Percentiles rank a stretch among this genome's conserved stretches.
Evolutionary conservation across 2,329 filamentous ascomycete species (phyloP).

Genomic region (Sporothrix inflata): DNA sequence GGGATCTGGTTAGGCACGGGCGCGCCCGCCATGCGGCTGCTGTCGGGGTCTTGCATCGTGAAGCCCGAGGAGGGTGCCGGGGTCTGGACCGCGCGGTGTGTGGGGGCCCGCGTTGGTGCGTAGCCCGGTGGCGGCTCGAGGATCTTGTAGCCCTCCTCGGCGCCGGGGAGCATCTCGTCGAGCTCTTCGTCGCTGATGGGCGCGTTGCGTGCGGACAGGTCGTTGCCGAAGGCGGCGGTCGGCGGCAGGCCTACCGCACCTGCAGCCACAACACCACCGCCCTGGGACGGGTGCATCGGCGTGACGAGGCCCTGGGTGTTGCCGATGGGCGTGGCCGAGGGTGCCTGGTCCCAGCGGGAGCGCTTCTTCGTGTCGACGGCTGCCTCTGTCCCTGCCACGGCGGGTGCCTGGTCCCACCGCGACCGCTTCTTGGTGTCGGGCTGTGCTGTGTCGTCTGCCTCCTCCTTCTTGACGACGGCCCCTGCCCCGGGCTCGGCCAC

Average conservation of each 20-base stretch:
- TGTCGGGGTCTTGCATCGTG: slow-evolving; percentile 96
- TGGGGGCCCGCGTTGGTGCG: slow-evolving; percentile 75
- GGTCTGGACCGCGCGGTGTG: slow-evolving; percentile 74
- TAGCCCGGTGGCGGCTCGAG: slow-evolving; percentile 91
- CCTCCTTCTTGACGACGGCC: slow-evolving; percentile 42
- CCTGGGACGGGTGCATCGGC: slow-evolving; percentile 74
- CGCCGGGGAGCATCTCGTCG: slow-evolving; percentile 83
- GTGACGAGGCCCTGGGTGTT: slow-evolving; percentile 71
- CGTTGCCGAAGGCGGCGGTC: slow-evolving; percentile 68
- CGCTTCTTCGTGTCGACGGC: slow-evolving; percentile 64
- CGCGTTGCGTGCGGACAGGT: slow-evolving; percentile 77
- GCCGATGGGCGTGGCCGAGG: slow-evolving; percentile 71
- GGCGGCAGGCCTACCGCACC: slow-evolving; percentile 37
- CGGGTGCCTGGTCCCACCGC: slow-evolving; percentile 84
- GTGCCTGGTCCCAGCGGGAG: slow-evolving; percentile 91
- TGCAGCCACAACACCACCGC: slow-evolving; percentile 52
- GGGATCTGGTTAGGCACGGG: slow-evolving; percentile 94
- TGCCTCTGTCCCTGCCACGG: slow-evolving; percentile 54
- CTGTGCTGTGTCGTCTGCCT: slow-evolving; percentile 40
- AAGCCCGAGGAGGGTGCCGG: slow-evolving; percentile 81
- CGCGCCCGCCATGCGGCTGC: slow-evolving; percentile 79
- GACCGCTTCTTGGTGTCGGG: slow-evolving; percentile 74
- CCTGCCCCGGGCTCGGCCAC: slow-evolving; percentile 61
- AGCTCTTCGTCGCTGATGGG: slow-evolving; percentile 92
- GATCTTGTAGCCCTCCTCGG: slow-evolving; percentile 89